Conservation (phyloP, 2,329 filamentous ascomycete species). For the Colletotrichum spaethianum region DNA sequence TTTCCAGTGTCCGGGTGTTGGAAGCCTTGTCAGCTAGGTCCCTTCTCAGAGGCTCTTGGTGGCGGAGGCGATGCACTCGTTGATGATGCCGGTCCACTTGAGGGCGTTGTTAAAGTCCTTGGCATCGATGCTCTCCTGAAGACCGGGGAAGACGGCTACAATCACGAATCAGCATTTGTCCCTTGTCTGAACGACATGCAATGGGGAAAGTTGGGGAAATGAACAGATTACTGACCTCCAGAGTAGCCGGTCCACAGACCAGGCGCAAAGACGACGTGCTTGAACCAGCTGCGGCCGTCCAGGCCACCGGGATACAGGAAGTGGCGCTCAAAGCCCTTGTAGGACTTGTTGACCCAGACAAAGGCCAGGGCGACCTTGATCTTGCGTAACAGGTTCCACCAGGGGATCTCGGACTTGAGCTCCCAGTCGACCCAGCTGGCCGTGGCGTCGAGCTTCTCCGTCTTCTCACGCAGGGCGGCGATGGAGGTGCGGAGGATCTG, state of each 20-base stretch:
- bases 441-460: constrained; percentile 61
- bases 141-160: constrained; percentile 72
- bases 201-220: neutral
- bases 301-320: constrained; percentile 84
- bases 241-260: constrained; percentile 93
- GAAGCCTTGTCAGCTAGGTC: neutral
- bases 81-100: constrained; percentile 73
- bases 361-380: constrained; percentile 75
- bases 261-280: constrained; percentile 94
- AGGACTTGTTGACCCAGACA: constrained; percentile 80
- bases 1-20: neutral
- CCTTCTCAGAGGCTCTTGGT: constrained; percentile 50
- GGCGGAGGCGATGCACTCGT: constrained; percentile 63
- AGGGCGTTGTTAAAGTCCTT: constrained; percentile 71
- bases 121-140: constrained; percentile 73
- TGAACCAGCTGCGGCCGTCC: constrained; percentile 89
- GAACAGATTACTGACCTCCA: constrained; percentile 69
- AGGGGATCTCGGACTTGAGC: constrained; percentile 72
- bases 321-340: constrained; percentile 85
- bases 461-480: constrained; percentile 54
- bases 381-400: constrained; percentile 83
- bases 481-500: constrained; percentile 56
- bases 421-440: constrained; percentile 60
- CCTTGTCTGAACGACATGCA: constrained; percentile 21
- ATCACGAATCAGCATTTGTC: constrained; percentile 35